These are phyloP conservation scores for Cystobasidium ongulense DNA, from an alignment of 768 basidiomycete species.

Conservation along the genomic window DNA sequence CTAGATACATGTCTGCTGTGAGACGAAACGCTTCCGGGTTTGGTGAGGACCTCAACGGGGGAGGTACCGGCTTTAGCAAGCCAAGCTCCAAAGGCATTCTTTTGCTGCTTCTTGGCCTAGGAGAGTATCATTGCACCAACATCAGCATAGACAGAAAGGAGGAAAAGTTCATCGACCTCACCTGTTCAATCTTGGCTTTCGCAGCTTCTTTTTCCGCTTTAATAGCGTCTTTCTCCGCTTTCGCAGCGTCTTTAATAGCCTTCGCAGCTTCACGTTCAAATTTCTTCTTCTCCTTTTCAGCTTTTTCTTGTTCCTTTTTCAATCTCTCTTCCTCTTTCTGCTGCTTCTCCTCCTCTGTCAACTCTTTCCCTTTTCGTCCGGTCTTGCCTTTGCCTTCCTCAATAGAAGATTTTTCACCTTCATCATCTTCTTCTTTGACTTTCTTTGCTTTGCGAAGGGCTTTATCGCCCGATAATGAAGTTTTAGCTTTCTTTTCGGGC, in stretches of 20 bases:
- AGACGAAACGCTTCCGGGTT: background rate
- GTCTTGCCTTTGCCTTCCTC: slow-evolving; percentile 1
- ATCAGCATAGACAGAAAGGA: background rate
- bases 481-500: background rate
- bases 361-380: slow-evolving; percentile 14
- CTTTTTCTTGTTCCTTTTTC: background rate
- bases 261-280: slow-evolving; percentile 33
- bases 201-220: slow-evolving; percentile 52
- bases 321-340: slow-evolving; percentile 13
- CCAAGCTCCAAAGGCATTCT: slow-evolving; percentile 63
- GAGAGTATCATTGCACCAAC: background rate
- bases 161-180: background rate
- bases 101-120: slow-evolving; percentile 59
- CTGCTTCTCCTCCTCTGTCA: slow-evolving; percentile 9
- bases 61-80: background rate
- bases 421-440: slow-evolving; percentile 20
- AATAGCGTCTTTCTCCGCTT: slow-evolving; percentile 39
- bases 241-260: slow-evolving; percentile 32
- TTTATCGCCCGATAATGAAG: background rate
- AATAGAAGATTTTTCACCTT: background rate
- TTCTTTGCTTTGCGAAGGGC: slow-evolving; percentile 6
- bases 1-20: background rate
- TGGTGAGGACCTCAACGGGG: background rate
- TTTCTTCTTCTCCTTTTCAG: slow-evolving; percentile 25
- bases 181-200: slow-evolving; percentile 47